Conservation (phyloP, 179 eudicot genomes). For the Sideroxylon spinosum region DNA sequence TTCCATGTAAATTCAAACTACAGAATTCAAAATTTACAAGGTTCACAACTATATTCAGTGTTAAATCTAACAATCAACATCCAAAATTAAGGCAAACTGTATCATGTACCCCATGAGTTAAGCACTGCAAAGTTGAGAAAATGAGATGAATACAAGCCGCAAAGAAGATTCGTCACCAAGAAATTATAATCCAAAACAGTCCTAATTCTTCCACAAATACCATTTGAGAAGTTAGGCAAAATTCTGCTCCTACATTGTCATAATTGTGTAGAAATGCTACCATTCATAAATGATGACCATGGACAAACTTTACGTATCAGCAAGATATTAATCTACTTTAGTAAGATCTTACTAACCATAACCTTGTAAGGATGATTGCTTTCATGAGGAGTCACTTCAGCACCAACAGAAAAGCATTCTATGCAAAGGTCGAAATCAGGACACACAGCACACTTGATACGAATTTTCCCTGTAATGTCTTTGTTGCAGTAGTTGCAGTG, state of each 20-base stretch:
- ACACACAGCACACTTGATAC: constrained; percentile 77
- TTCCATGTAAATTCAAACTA: neutral
- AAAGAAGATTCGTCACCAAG: neutral
- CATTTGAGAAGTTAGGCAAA: neutral
- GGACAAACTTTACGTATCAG: constrained; percentile 3
- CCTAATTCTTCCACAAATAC: neutral
- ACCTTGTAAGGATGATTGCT: constrained; percentile 79
- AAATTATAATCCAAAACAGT: neutral
- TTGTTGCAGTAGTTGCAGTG: constrained; percentile 96
- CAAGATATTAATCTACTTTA: neutral
- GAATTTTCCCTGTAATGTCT: constrained; percentile 74
- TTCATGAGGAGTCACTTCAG: constrained; percentile 80
- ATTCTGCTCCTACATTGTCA: neutral
- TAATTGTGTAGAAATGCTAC: neutral
- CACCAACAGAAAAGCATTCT: constrained; percentile 95
- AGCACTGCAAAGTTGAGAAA: neutral
- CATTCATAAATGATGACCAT: neutral
- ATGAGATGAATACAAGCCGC: neutral
- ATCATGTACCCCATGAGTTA: neutral
- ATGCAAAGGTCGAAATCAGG: constrained; percentile 83
- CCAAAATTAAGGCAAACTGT: neutral
- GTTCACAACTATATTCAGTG: neutral
- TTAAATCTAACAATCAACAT: neutral
- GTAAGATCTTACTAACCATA: constrained; percentile 31
- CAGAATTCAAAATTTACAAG: neutral